phyloP scores from a whole-genome alignment of 768 basidiomycete genomes.

The Tulasnella sp. region DNA sequence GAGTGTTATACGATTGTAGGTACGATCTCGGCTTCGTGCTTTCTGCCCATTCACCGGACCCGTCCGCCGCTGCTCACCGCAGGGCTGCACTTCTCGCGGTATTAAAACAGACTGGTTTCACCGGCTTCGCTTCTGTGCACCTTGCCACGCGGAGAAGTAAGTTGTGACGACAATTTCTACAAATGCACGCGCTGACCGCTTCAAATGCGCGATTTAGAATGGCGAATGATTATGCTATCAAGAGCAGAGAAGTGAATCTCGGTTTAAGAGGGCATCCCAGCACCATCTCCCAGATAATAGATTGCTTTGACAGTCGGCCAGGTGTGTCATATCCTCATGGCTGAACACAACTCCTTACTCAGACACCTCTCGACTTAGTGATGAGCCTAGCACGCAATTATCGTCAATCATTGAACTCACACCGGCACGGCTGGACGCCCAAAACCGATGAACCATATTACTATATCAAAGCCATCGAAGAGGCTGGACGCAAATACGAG shows the following conservation, averaged over 20 bases:
- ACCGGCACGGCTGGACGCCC: background rate
- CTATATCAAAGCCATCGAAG: background rate
- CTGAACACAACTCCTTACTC: background rate
- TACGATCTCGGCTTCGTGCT: background rate
- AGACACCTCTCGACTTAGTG: no score
- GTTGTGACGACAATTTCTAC: background rate
- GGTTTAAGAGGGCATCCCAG: no score
- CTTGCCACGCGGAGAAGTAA: slow-evolving; percentile 6
- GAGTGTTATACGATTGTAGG: background rate
- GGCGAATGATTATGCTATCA: background rate
- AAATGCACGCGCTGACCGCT: background rate
- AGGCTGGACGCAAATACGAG: background rate
- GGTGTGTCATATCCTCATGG: background rate
- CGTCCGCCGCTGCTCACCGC: no score
- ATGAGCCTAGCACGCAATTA: no score
- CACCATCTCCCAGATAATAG: background rate
- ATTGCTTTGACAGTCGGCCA: background rate
- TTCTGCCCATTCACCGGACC: no score
- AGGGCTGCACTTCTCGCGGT: background rate
- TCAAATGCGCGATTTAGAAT: background rate
- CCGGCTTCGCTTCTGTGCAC: background rate
- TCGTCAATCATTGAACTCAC: no score
- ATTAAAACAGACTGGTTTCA: background rate
- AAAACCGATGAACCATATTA: background rate
- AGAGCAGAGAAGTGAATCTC: background rate